These are phyloP conservation scores for Venturia aucupariae DNA, from an alignment of 2,329 filamentous ascomycete species.

Conservation along the genomic window DNA sequence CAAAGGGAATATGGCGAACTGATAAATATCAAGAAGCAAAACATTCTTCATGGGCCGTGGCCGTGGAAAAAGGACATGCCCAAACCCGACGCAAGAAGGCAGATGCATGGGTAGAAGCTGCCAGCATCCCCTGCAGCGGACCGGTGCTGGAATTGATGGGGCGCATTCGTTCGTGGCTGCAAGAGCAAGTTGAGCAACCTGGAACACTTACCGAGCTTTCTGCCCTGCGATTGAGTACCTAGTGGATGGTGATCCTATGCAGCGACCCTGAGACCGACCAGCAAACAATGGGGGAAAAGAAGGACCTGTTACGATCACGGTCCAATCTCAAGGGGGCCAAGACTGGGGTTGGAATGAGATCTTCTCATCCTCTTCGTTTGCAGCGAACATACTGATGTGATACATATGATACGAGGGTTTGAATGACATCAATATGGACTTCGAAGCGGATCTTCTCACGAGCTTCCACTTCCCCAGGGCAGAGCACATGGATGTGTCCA, in stretches of 20 bases:
- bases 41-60: not conserved
- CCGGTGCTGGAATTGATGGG: not conserved
- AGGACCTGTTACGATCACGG: not conserved
- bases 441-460: slow-evolving; percentile 3
- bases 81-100: not conserved
- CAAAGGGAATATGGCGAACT: slow-evolving; percentile 2
- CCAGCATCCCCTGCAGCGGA: not conserved
- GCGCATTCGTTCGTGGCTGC: not conserved
- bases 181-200: not conserved
- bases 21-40: not conserved
- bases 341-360: not conserved
- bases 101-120: no score
- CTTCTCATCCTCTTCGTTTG: not conserved
- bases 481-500: not conserved
- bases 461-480: not conserved
- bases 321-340: not conserved
- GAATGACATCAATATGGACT: slow-evolving; percentile 8
- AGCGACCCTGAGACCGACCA: not conserved
- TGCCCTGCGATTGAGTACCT: not conserved
- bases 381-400: not conserved
- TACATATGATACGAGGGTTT: not conserved
- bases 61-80: not conserved
- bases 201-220: slow-evolving; percentile 5
- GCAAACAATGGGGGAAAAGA: not conserved
- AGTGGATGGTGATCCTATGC: slow-evolving; percentile 6